Conservation (phyloP, 371 early-diverging fungal genomes). For the Mortierella sp. region DNA sequence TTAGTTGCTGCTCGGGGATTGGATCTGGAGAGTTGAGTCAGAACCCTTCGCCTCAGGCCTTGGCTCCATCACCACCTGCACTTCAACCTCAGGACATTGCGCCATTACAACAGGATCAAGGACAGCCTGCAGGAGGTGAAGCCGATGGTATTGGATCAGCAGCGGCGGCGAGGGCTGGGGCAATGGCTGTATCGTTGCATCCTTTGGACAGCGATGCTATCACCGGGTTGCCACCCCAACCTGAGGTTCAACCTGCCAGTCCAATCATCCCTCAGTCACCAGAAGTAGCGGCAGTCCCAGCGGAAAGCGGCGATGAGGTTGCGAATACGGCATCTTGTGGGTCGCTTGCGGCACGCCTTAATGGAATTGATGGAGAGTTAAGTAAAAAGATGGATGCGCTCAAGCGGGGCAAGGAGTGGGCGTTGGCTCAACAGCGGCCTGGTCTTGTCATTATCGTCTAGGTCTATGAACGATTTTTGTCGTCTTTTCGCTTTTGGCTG, state of each 20-base stretch:
- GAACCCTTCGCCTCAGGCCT: neutral
- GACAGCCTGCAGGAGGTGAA: no score
- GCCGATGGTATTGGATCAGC: neutral
- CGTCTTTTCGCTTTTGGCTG: neutral
- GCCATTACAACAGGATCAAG: neutral
- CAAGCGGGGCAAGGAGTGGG: conserved; percentile 53
- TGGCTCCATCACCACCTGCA: neutral
- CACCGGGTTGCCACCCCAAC: neutral
- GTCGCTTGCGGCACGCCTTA: conserved; percentile 15
- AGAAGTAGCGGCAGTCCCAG: neutral
- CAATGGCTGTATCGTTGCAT: neutral
- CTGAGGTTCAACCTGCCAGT: neutral
- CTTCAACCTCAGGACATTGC: neutral
- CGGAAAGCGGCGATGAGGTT: neutral
- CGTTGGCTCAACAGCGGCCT: conserved; percentile 51
- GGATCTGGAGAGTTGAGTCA: conserved; percentile 24
- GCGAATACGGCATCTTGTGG: conserved; percentile 9
- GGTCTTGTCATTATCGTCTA: conserved; percentile 47
- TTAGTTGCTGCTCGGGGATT: conserved; percentile 47
- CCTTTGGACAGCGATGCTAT: conserved; percentile 5
- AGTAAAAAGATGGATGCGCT: conserved; percentile 42
- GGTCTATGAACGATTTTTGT: no score
- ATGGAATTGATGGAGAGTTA: conserved; percentile 20
- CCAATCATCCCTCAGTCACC: neutral
- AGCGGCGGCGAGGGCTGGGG: neutral